Base-by-base conservation (phyloP, 495 filamentous ascomycete genomes). In the Aspergillus affinis region DNA sequence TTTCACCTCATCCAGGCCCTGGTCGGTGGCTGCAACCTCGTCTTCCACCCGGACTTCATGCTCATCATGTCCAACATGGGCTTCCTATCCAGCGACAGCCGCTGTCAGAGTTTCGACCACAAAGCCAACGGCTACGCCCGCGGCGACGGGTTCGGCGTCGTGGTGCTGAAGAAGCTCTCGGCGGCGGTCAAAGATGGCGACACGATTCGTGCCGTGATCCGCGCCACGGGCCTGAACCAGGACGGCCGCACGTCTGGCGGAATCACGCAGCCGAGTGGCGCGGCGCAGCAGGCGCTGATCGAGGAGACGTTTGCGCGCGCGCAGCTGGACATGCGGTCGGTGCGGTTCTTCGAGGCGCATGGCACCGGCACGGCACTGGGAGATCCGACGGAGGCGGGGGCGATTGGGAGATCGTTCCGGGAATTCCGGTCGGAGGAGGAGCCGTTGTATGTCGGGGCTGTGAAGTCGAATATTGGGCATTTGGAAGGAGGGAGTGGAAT, bases 391-490 rank as follows among this genome's bases (percentile, higher is more conserved):
- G 53, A 55, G 21, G 17, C 53, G 10, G 8, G 36, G 5, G 30
- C 32, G 12, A 19, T 55, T 5, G 53, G 32, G 15, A 32, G 20
- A 4, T 45, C 53, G 4, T 20, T 55, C 26, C 20, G 32, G n/a
- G 45, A 46, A 12, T 44, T 41, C 17, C 18, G 53, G 9, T 17
- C 53, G 19, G 4, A 12, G 2, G 53, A 17, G 13, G 5, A 55
- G 15, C 53, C 53, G 9, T n/a, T 55, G 29, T 32, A 32, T 10
- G 63, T 81, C 7, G 80, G 82, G 19, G 79, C 79, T 0, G 66
- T 84, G 23, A 84, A 84, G 59, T 74, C 75, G 8, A 77, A 79
- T 30, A 65, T 84, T 36, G 81, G 84, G 6, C 84, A 85, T 60
- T 63, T 63, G 3, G 82, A 83, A 62, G 82, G 78, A 4, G 75